Conservation (phyloP, 169 alveolate genomes). For the Cryptosporidium sp. region DNA sequence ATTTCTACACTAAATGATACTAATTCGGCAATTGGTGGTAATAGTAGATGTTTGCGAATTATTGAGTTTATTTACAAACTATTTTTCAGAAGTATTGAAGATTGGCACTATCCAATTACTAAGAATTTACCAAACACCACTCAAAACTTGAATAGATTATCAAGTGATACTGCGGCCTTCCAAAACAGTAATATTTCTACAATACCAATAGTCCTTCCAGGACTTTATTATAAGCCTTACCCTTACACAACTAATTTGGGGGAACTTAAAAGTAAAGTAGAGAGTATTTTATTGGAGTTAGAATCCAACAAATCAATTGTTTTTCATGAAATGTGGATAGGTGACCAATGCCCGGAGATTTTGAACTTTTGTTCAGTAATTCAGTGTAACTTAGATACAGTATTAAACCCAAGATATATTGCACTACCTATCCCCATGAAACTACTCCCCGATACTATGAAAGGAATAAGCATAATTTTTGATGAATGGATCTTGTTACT, state of each 20-base stretch:
- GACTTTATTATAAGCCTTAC: constrained; percentile 51
- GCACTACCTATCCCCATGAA: constrained; percentile 31
- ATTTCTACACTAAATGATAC: not conserved
- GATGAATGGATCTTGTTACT: constrained; percentile 70
- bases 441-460: constrained; percentile 10
- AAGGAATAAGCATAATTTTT: constrained; percentile 36
- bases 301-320: not conserved
- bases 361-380: constrained; percentile 27
- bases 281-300: constrained; percentile 6
- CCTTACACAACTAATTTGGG: constrained; percentile 40
- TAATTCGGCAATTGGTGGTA: not conserved
- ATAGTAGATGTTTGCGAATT: not conserved
- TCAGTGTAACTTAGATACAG: constrained; percentile 10
- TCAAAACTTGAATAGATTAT: constrained; percentile 4
- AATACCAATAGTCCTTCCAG: constrained; percentile 36
- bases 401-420: constrained; percentile 13
- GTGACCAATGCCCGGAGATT: constrained; percentile 47
- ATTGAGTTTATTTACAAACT: constrained; percentile 50
- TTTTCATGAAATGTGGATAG: constrained; percentile 52
- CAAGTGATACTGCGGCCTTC: not conserved
- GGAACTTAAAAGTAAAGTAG: constrained; percentile 32
- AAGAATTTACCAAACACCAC: constrained; percentile 41
- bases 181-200: constrained; percentile 27
- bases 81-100: constrained; percentile 65
- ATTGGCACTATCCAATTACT: constrained; percentile 65